Conservation (phyloP, 75 land plant genomes). For the Pseudotsuga menziesii region DNA sequence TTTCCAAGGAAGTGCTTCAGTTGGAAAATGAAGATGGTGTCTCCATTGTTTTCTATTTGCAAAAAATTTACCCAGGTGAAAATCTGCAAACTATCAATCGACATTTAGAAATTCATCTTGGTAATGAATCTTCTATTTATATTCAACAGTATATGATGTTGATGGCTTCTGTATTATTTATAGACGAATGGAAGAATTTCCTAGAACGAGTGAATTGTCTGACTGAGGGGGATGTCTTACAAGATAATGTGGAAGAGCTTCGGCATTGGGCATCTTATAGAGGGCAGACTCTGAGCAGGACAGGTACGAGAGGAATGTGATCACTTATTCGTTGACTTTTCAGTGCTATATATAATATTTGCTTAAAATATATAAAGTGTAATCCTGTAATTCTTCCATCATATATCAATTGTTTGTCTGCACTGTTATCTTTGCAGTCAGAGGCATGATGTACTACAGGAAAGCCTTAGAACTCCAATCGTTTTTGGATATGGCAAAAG, state of each 20-base stretch:
- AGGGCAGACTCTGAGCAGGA: conserved; percentile 88
- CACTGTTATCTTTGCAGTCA: conserved; percentile 34
- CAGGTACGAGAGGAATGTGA: conserved; percentile 45
- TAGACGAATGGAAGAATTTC: conserved; percentile 98
- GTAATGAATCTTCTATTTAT: not conserved
- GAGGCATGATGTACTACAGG: conserved; percentile 99
- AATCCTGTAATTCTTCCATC: not conserved
- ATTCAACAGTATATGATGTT: not conserved
- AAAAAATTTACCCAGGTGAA: conserved; percentile 94
- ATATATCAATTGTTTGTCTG: not conserved
- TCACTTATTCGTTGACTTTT: not conserved
- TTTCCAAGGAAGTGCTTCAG: conserved; percentile 50
- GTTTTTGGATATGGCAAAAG: conserved; percentile 89
- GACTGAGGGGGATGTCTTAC: conserved; percentile 46
- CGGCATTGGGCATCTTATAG: conserved; percentile 96
- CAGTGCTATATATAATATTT: not conserved
- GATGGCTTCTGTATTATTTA: conserved; percentile 1
- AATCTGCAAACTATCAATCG: conserved; percentile 7
- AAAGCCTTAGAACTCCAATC: conserved; percentile 92
- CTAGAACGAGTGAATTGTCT: conserved; percentile 46
- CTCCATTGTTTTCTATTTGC: conserved; percentile 92
- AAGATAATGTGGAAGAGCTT: conserved; percentile 44
- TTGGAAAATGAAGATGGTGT: conserved; percentile 91
- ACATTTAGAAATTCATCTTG: not conserved
- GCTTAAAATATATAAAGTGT: not conserved